Evolutionary conservation across 176 grass and related monocot species (phyloP), one percentile per base, ranked within the genome.

Genomic region (Triticum monococcum): DNA sequence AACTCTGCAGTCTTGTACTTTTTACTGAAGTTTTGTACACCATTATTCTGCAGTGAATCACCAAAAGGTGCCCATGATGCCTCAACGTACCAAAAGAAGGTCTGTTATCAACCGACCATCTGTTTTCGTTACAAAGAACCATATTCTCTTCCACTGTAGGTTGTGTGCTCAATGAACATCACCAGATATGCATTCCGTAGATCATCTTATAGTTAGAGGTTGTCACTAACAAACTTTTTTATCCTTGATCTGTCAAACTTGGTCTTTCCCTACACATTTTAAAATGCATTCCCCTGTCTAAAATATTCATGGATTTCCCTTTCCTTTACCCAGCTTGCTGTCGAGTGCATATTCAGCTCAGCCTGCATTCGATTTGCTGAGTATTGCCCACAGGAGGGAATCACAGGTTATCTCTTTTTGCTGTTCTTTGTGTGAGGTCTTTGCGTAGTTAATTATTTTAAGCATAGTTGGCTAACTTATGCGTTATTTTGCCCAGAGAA

Each of bases 261-360:
- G 11, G 23, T 46, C 30, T 86, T 71, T 13, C 64, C 23, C 28
- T 9, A 57, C 7, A n/a, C 12, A 62, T 80, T 30, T 12, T 57
- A 60, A 82, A 13, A 84, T 88, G 78, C 35, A 68, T 66, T 43
- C 23, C 33, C 11, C 89, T 79, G 65, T 80, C 32, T 68, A 60
- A 74, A 46, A 64, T 73, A 64, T 75, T 83, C 7, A 84, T 81
- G 77, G 18, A 16, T 59, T 16, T 61, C 23, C 65, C 70, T 90
- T 81, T 64, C 25, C 83, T 64, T 69, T 84, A 73, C 81, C 28
- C 94, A 99, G 97, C 91, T 99, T 90, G 92, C 90, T 86, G 92
- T 99, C 63, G 97, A 99, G 90, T 99, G 97, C 91, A 95, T 99
- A 81, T 99, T 99, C 80, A 93, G 89, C 79, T 99, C 97, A 77